These are phyloP conservation scores for Phytophthora syringae DNA, from an alignment of 352 stramenopile species.

Conservation along the genomic window DNA sequence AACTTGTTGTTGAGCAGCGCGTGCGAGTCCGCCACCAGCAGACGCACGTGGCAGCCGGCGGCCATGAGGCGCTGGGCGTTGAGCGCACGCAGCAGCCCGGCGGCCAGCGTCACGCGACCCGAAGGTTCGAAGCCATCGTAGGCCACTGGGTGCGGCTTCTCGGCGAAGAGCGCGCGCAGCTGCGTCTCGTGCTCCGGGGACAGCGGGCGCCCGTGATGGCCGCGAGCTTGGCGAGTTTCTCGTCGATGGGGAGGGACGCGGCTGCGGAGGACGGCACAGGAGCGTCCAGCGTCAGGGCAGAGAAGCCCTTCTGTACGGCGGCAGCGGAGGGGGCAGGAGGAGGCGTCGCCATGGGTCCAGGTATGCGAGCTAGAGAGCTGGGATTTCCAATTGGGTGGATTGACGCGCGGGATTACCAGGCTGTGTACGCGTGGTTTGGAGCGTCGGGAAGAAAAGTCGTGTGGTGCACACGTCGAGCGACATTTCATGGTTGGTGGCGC, in stretches of 20 bases:
- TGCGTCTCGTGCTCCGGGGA: slow-evolving; percentile 63
- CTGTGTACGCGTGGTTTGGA: slow-evolving; percentile 13
- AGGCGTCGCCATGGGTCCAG: slow-evolving; percentile 39
- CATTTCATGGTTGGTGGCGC: slow-evolving; percentile 4
- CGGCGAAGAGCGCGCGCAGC: slow-evolving; percentile 78
- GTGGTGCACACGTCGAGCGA: slow-evolving; percentile 9
- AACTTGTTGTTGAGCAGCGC: slow-evolving; percentile 99
- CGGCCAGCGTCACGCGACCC: slow-evolving; percentile 98
- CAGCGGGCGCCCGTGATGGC: slow-evolving; percentile 59
- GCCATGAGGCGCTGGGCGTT: slow-evolving; percentile 94
- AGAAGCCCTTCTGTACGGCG: slow-evolving; percentile 58
- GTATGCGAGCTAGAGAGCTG: slow-evolving; percentile 1
- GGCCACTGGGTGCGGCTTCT: slow-evolving; percentile 85
- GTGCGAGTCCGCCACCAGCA: slow-evolving; percentile 99
- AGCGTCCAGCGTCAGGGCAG: slow-evolving; percentile 47
- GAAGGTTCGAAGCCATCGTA: slow-evolving; percentile 99
- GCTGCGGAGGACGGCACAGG: slow-evolving; percentile 30
- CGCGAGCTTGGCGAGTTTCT: slow-evolving; percentile 69
- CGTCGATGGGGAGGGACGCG: slow-evolving; percentile 54
- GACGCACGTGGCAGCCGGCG: slow-evolving; percentile 95
- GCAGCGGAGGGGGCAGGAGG: slow-evolving; percentile 45
- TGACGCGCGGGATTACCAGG: slow-evolving; percentile 20
- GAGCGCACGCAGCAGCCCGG: slow-evolving; percentile 94
- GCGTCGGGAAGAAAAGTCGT: slow-evolving; percentile 18
- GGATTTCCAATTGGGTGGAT: slow-evolving; percentile 20